Evolutionary conservation across 2,329 filamentous ascomycete species (phyloP), one percentile per base, ranked within the genome.

Genomic region (Sporothrix protearum): DNA sequence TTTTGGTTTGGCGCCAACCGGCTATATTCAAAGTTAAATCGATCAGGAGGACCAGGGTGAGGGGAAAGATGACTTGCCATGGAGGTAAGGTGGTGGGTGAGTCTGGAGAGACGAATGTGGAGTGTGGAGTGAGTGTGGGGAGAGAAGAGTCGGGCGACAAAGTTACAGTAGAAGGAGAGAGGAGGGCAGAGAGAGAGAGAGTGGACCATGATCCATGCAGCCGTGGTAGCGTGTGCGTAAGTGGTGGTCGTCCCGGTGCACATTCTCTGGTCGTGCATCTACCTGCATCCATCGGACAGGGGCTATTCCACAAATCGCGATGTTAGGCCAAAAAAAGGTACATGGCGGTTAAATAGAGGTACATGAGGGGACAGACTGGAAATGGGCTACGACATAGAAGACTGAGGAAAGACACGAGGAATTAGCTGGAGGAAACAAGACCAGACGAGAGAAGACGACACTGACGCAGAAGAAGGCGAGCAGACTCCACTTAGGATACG

Each of bases 1-100:
- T 25, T 25, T 53, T 25, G 9, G 49, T 25, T 55, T 55, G 25
- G 53, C 53, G 53, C 53, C 55, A 59, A 39, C 55, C 55, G 55
- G 55, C 55, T 59, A 59, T 59, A 59, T 59, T 59, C 55, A 59
- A 59, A 30, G n/a, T n/a, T n/a, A 19, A 59, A 39, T 59, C 55
- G 55, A 59, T 59, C 19, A 59, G 49, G 22, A 51, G 49, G 49
- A 45, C 12, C 28, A 30, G 25, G 53, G 53, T 55, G 53, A 55
- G 53, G 53, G 53, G 25, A 55, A 6, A 55, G n/a, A n/a, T n/a
- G n/a, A n/a, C n/a, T n/a, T n/a, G n/a, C n/a, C n/a, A n/a, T n/a
- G n/a, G n/a, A n/a, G n/a, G n/a, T n/a, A n/a, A n/a, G n/a, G n/a
- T n/a, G n/a, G n/a, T n/a, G n/a, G n/a, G n/a, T n/a, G n/a, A n/a